Evolutionary conservation across 495 filamentous ascomycete species (phyloP).

Genomic region (Penicillium daleae): DNA sequence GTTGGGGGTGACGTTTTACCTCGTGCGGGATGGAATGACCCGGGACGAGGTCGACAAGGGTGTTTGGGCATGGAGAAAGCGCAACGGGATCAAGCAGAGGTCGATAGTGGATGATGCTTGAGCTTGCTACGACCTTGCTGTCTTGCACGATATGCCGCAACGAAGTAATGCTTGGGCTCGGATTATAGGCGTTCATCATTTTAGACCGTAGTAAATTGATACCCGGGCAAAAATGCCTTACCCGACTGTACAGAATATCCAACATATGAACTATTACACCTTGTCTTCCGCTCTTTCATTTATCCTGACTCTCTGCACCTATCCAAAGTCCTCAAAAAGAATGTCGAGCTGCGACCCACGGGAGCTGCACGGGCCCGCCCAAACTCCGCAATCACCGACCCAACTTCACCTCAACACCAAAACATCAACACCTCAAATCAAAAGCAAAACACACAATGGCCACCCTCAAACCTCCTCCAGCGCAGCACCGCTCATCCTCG

Average conservation of each 20-base stretch:
- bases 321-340: no score
- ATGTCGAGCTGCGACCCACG: not conserved
- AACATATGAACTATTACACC: not conserved
- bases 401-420: constrained; percentile 8
- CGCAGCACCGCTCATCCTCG: constrained; percentile 31
- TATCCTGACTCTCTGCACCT: not conserved
- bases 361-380: constrained; percentile 5
- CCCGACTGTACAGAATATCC: not conserved
- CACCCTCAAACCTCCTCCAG: constrained; percentile 36
- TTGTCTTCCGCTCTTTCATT: not conserved
- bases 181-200: not conserved
- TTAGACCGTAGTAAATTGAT: not conserved
- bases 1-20: constrained; percentile 79
- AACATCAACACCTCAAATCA: constrained; percentile 5
- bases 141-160: not conserved
- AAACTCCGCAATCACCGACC: constrained; percentile 25
- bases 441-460: constrained; percentile 24
- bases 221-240: not conserved
- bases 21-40: constrained; percentile 81
- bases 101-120: constrained; percentile 16
- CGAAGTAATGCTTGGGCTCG: not conserved
- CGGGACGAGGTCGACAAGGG: constrained; percentile 78
- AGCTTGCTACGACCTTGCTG: not conserved
- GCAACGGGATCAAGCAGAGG: constrained; percentile 56
- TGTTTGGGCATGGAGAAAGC: constrained; percentile 79